phyloP scores from a whole-genome alignment of 768 basidiomycete genomes.

The Wakefieldia striispora region DNA sequence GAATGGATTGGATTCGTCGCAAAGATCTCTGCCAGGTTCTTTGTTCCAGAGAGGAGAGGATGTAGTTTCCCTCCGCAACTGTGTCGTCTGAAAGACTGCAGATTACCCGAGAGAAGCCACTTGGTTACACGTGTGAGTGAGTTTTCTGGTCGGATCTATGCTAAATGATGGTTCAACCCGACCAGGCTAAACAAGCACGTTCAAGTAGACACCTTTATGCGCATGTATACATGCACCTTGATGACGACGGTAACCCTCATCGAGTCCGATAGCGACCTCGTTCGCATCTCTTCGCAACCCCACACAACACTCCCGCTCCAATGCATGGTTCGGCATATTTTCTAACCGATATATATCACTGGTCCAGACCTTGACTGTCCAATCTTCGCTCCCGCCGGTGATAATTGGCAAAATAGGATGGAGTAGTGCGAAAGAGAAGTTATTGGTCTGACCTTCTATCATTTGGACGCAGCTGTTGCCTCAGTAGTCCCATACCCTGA shows the following conservation, averaged over 20 bases:
- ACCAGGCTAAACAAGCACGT: too few species aligned
- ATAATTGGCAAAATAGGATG: slow-evolving; percentile 94
- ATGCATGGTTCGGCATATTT: slow-evolving; percentile 91
- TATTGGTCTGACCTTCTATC: slow-evolving; percentile 96
- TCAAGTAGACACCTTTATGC: too few species aligned
- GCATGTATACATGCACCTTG: too few species aligned
- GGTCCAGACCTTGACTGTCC: slow-evolving; percentile 98
- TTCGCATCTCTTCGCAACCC: slow-evolving; percentile 80
- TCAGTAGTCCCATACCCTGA: slow-evolving; percentile 71
- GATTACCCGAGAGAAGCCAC: too few species aligned
- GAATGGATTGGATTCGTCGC: slow-evolving; percentile 83
- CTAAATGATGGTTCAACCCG: too few species aligned
- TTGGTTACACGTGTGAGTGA: too few species aligned
- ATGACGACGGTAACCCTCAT: too few species aligned
- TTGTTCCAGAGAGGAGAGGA: slow-evolving; percentile 66
- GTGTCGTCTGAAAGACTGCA: too few species aligned
- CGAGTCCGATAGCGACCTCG: too few species aligned
- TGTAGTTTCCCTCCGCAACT: slow-evolving; percentile 77
- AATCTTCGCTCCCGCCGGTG: slow-evolving; percentile 92
- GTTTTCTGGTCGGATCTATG: too few species aligned
- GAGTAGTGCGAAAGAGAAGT: slow-evolving; percentile 93
- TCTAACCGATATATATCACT: slow-evolving; percentile 93
- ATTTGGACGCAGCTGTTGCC: slow-evolving; percentile 77
- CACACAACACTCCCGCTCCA: slow-evolving; percentile 96
- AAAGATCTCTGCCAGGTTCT: slow-evolving; percentile 92